phyloP scores from a whole-genome alignment of 768 basidiomycete species.

The Tylopilus plumbeoviolaceoides region DNA sequence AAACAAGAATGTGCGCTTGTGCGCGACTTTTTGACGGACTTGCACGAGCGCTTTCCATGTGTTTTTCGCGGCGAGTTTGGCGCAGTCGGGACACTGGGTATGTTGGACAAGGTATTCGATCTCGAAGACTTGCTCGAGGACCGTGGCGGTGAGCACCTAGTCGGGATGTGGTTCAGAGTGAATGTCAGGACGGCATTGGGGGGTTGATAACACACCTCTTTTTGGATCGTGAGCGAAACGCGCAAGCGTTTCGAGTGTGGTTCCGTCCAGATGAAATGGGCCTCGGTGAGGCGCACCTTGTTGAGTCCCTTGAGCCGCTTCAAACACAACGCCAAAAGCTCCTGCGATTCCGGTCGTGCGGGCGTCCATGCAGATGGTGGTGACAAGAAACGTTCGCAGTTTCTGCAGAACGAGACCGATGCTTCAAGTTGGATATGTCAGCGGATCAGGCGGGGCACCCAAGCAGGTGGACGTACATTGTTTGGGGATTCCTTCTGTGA shows the following conservation, averaged over 20 bases:
- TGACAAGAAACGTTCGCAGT: conserved; percentile 93
- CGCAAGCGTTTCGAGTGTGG: conserved; percentile 93
- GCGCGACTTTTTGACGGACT: conserved; percentile 97
- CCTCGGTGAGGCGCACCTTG: conserved; percentile 95
- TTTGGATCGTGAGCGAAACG: conserved; percentile 95
- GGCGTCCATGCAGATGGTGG: conserved; percentile 86
- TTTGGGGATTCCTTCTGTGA: conserved; percentile 97
- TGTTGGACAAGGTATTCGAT: conserved; percentile 93
- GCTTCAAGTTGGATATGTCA: conserved; percentile 44
- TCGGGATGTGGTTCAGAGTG: conserved; percentile 14
- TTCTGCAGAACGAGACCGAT: conserved; percentile 88
- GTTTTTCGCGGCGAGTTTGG: conserved; percentile 94
- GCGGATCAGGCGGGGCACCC: neutral
- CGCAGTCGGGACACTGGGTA: conserved; percentile 92
- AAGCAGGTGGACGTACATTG: conserved; percentile 52
- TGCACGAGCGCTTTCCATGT: conserved; percentile 98
- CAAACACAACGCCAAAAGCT: conserved; percentile 90
- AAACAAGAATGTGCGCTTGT: conserved; percentile 97
- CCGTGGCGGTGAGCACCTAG: conserved; percentile 88
- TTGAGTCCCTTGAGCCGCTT: conserved; percentile 92
- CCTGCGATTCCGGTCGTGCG: conserved; percentile 86
- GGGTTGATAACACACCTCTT: conserved; percentile 61
- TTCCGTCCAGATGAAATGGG: conserved; percentile 99
- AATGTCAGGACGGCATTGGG: neutral
- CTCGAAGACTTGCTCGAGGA: conserved; percentile 96